Evolutionary conservation across 345 rosid species (phyloP).

Genomic region (Atalantia buxifolia): DNA sequence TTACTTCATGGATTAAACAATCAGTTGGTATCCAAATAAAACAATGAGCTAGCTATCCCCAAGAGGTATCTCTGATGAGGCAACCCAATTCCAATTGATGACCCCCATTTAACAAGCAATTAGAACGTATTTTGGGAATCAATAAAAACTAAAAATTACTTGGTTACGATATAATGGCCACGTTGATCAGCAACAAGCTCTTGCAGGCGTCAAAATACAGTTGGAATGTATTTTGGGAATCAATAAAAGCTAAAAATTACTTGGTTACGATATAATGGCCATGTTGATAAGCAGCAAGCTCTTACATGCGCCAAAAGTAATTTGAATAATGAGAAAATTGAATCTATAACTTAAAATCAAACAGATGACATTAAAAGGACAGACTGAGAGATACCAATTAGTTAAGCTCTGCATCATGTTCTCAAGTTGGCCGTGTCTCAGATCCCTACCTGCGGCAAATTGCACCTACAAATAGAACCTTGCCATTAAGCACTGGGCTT

Average conservation of each 20-base stretch:
- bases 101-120: background rate
- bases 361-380: background rate
- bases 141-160: background rate
- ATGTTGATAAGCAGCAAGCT: background rate
- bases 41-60: background rate
- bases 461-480: slow-evolving; percentile 25
- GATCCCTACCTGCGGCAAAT: slow-evolving; percentile 45
- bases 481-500: background rate
- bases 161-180: background rate
- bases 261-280: background rate
- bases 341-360: background rate
- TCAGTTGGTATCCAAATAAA: background rate
- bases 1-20: background rate
- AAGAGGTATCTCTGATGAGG: background rate
- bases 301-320: background rate
- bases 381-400: slow-evolving; percentile 5
- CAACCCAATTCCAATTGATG: background rate
- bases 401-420: slow-evolving; percentile 36
- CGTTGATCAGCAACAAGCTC: background rate
- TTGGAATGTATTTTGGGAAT: background rate
- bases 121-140: background rate
- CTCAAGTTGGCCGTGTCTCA: slow-evolving; percentile 36
- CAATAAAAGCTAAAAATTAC: background rate
- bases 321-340: background rate
- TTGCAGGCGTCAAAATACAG: background rate